Evolutionary conservation across 2,329 filamentous ascomycete genomes (phyloP).

Genomic region (Lasiodiplodia sp.): DNA sequence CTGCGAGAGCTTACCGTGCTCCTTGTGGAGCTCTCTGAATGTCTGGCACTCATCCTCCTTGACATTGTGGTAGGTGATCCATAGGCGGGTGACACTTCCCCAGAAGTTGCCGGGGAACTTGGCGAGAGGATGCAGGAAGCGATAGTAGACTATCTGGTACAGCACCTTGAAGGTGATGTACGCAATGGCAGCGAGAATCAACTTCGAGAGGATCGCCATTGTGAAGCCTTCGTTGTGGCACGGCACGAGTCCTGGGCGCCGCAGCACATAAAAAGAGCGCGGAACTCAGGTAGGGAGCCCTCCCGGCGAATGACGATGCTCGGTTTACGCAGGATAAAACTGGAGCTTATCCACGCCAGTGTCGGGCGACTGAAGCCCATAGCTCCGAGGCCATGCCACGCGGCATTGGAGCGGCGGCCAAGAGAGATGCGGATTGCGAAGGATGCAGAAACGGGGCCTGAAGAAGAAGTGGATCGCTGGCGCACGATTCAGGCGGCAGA

Average conservation of each 20-base stretch:
- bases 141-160: conserved; percentile 51
- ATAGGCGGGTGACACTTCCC: conserved; percentile 60
- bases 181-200: conserved; percentile 29
- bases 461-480: conserved; percentile 22
- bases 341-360: conserved; percentile 17
- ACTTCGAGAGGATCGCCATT: conserved; percentile 24
- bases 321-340: conserved; percentile 13
- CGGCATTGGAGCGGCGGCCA: conserved; percentile 3
- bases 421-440: conserved; percentile 5
- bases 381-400: conserved; percentile 19
- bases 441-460: conserved; percentile 13
- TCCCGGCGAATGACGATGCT: conserved; percentile 16
- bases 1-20: conserved; percentile 53
- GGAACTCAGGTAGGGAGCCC: conserved; percentile 7
- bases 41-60: conserved; percentile 55
- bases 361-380: conserved; percentile 19
- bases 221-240: conserved; percentile 9
- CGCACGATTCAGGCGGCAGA: conserved; percentile 17
- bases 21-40: conserved; percentile 53
- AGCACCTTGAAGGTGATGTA: conserved; percentile 34
- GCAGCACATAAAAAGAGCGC: conserved; percentile 15
- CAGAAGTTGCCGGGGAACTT: conserved; percentile 64
- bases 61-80: conserved; percentile 61
- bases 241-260: not conserved
- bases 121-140: conserved; percentile 60